Evolutionary conservation across 2,329 filamentous ascomycete species (phyloP), one percentile per base, ranked within the genome.

Genomic region (Ceratocystis cacaofunesta): DNA sequence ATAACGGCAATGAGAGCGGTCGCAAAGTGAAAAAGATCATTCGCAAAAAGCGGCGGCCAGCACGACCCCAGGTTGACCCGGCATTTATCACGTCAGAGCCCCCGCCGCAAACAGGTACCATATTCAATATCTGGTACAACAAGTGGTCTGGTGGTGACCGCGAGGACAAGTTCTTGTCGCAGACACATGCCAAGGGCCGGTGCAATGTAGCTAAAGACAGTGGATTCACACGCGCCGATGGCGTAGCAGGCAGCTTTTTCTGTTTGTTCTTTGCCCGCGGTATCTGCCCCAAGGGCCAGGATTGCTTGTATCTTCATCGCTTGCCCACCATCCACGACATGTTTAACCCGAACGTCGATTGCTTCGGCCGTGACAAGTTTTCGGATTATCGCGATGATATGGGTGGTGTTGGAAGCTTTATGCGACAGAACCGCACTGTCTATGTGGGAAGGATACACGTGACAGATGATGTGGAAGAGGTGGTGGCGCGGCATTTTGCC

Each of bases 121-220:
- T 92, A 67, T 99, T 94, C 81, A 99, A 99, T 76, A 95, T 95
- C 72, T 96, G 92, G 92, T 96, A 96, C 78, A 96, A 96, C 78
- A 97, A 96, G 76, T 97, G 92, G 92, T 88, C 87, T 0, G 94
- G 94, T 70, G 94, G 94, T 72, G 94, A 99, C 76, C 85, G 91
- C 68, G 92, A 97, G 73, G 91, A 95, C 78, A 90, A 92, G 71
- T 91, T 92, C 72, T 82, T 91, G 3, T 90, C 88, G 44, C 87
- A 96, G 73, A 88, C 86, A 25, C 83, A 86, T 15, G 92, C 94
- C 2, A 86, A 88, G 69, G 88, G 87, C 1, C 88, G 95, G 65
- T 97, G 94, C 79, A 94, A 92, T 73, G 79, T 99, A 68, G 86
- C 86, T 1, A 84, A 82, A 68, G 94, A 94, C 73, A 84, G 81